Evolutionary conservation across 768 basidiomycete genomes (phyloP).

Genomic region (Tulasnella sp.): DNA sequence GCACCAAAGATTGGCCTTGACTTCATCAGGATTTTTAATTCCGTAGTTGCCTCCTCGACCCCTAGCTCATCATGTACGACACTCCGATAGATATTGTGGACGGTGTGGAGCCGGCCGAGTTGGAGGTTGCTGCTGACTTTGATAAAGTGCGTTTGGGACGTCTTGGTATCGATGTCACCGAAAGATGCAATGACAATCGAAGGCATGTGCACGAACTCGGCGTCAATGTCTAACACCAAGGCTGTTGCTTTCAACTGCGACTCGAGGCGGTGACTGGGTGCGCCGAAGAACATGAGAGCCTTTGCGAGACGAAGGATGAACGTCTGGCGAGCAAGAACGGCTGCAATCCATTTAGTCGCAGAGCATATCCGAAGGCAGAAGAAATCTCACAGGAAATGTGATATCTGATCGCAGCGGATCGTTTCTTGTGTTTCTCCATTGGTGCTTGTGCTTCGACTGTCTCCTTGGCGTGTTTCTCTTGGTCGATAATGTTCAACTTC

Average conservation of each 20-base stretch:
- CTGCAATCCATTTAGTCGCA: slow-evolving; percentile 29
- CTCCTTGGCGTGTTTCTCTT: slow-evolving; percentile 51
- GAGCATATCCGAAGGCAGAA: neutral
- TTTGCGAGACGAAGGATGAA: slow-evolving; percentile 79
- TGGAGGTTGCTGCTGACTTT: slow-evolving; percentile 60
- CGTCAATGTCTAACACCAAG: slow-evolving; percentile 77
- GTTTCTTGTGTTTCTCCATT: slow-evolving; percentile 35
- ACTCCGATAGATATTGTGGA: slow-evolving; percentile 70
- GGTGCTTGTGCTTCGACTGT: slow-evolving; percentile 50
- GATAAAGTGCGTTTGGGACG: slow-evolving; percentile 75
- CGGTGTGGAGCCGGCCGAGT: slow-evolving; percentile 71
- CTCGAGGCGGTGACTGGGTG: slow-evolving; percentile 88
- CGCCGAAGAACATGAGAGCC: slow-evolving; percentile 82
- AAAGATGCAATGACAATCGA: slow-evolving; percentile 72
- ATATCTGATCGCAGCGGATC: slow-evolving; percentile 47
- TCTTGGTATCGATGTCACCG: slow-evolving; percentile 63
- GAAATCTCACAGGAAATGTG: slow-evolving; percentile 51
- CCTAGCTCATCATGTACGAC: slow-evolving; percentile 90
- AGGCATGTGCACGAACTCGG: slow-evolving; percentile 81
- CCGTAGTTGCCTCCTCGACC: slow-evolving; percentile 57
- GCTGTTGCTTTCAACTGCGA: slow-evolving; percentile 83
- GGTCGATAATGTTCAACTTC: slow-evolving; percentile 33
- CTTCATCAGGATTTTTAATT: slow-evolving; percentile 50
- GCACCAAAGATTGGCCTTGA: slow-evolving; percentile 50
- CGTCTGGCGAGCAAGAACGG: slow-evolving; percentile 66